Percentiles rank a stretch among this genome's conserved stretches.
Evolutionary conservation across 768 basidiomycete genomes (phyloP).

Genomic region (Dacryopinax primogenitus): DNA sequence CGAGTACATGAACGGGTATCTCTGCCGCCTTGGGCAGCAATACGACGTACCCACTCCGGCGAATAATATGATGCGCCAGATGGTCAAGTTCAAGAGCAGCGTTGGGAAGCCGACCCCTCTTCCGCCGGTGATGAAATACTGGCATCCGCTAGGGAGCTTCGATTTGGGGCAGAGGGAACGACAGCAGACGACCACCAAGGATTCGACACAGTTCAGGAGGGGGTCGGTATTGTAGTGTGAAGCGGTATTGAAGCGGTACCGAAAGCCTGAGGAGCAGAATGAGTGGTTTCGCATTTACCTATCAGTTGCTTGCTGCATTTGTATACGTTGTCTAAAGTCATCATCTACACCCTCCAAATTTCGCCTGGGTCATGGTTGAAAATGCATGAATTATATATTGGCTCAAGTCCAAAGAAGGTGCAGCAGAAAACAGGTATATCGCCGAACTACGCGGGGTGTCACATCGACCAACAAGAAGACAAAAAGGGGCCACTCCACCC

Average conservation of each 20-base stretch:
- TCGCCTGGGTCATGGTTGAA: neutral
- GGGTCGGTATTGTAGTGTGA: too few species aligned
- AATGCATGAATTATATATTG: constrained; percentile 3
- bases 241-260: too few species aligned
- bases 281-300: too few species aligned
- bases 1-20: constrained; percentile 69
- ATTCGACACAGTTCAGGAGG: too few species aligned
- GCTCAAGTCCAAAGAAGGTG: neutral
- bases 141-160: neutral
- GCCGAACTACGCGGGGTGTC: too few species aligned
- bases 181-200: neutral
- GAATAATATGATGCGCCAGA: constrained; percentile 22
- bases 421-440: neutral
- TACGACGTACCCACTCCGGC: constrained; percentile 46
- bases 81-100: constrained; percentile 24
- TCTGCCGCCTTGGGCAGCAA: constrained; percentile 46
- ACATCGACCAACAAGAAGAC: neutral
- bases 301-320: too few species aligned
- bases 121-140: neutral
- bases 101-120: neutral
- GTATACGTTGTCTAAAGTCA: too few species aligned
- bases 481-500: neutral
- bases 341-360: neutral
- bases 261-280: too few species aligned
- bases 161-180: neutral